Percentiles rank a stretch among this genome's conserved stretches.
phyloP scores from a whole-genome alignment of 108 stramenopile species.

The Nitzschia palea region DNA sequence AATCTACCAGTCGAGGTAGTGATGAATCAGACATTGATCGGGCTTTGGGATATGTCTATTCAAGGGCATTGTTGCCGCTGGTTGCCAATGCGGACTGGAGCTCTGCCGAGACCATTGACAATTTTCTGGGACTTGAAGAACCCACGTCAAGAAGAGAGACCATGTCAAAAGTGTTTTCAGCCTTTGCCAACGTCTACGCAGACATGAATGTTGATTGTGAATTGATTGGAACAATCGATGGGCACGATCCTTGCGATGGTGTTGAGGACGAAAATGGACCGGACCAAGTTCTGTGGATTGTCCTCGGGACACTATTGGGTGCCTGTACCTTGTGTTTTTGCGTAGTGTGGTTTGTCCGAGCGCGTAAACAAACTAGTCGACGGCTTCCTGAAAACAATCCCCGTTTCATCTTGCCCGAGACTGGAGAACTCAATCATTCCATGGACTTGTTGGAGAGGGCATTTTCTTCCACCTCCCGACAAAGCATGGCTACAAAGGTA shows the following conservation, averaged over 20 bases:
- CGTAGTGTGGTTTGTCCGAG: too few species aligned
- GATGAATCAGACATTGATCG: conserved; percentile 3
- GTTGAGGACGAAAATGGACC: background rate
- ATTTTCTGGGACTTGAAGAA: conserved; percentile 27
- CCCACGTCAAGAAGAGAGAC: conserved; percentile 14
- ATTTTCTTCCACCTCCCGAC: background rate
- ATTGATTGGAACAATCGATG: conserved; percentile 30
- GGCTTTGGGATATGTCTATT: conserved; percentile 59
- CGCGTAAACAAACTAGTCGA: too few species aligned
- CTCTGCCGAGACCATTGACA: conserved; percentile 41
- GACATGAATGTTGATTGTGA: conserved; percentile 45
- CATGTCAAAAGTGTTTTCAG: conserved; percentile 27
- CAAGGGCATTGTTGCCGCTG: conserved; percentile 62
- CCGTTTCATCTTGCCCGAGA: conserved; percentile 9
- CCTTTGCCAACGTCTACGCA: conserved; percentile 28
- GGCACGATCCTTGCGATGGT: conserved; percentile 37
- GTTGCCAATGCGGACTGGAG: conserved; percentile 41
- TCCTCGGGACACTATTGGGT: conserved; percentile 13
- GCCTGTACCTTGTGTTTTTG: background rate
- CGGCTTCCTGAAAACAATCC: conserved; percentile 22
- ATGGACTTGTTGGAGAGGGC: conserved; percentile 35
- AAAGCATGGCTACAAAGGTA: background rate
- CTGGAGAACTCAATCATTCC: conserved; percentile 25
- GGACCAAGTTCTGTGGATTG: conserved; percentile 6
- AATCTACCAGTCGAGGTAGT: background rate